A percentile compares a stretch with the other conserved stretches of the same genome.
Conservation (phyloP, 495 filamentous ascomycete species). For the Podospora tetraspora region DNA sequence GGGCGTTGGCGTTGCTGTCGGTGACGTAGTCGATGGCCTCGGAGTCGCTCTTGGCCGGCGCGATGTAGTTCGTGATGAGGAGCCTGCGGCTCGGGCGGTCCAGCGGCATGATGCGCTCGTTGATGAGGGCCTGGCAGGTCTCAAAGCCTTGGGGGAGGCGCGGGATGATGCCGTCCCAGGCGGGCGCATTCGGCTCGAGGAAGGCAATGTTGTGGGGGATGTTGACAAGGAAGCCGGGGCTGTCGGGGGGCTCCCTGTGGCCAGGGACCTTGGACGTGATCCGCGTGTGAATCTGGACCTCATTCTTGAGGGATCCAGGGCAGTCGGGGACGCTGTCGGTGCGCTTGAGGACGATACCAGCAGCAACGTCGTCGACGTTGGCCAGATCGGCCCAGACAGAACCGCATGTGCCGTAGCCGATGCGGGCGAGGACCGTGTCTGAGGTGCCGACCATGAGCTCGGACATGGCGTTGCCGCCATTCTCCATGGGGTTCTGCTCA, state of each 20-base stretch:
- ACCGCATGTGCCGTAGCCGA: conserved; percentile 15
- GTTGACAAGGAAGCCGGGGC: conserved; percentile 8
- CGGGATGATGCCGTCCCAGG: conserved; percentile 11
- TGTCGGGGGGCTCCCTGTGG: background rate
- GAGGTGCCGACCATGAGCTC: background rate
- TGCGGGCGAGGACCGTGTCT: background rate
- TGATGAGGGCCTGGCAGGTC: conserved; percentile 36
- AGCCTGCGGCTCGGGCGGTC: conserved; percentile 18
- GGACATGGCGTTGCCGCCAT: background rate
- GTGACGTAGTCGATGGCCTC: conserved; percentile 20
- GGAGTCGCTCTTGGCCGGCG: conserved; percentile 26
- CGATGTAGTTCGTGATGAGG: conserved; percentile 21
- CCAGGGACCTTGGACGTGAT: background rate
- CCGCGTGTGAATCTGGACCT: conserved; percentile 5
- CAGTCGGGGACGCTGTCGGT: conserved; percentile 6
- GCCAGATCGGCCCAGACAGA: conserved; percentile 8
- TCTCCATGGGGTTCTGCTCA: background rate
- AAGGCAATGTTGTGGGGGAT: background rate
- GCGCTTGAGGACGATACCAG: conserved; percentile 8
- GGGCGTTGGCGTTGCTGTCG: conserved; percentile 26
- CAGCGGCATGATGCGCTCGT: conserved; percentile 41
- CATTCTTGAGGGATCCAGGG: conserved; percentile 1
- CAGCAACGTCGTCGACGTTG: background rate
- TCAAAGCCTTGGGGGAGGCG: conserved; percentile 9
- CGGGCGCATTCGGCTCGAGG: background rate